Conservation (phyloP, 306 rosid species). For the Medicago ruthenica region DNA sequence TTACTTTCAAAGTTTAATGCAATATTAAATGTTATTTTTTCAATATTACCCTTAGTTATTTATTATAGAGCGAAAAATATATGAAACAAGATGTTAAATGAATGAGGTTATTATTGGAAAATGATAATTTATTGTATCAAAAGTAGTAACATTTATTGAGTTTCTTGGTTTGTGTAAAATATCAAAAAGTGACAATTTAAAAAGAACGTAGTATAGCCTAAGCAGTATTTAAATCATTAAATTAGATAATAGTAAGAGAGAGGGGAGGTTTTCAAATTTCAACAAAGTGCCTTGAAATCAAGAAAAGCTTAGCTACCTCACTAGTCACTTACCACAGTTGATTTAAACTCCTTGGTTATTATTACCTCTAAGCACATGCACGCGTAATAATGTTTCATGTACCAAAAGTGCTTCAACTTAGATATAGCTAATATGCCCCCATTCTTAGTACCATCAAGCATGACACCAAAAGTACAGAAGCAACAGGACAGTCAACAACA, state of each 20-base stretch:
- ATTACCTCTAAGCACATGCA: conserved; percentile 43
- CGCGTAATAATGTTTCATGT: conserved; percentile 43
- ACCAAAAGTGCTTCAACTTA: conserved; percentile 37
- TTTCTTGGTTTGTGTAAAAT: no score
- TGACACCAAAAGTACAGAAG: background rate
- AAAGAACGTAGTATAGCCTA: no score
- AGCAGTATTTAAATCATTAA: conserved; percentile 32
- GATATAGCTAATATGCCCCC: background rate
- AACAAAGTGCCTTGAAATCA: conserved; percentile 52
- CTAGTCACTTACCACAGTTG: conserved; percentile 44
- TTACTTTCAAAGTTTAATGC: no score
- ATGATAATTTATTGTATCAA: no score
- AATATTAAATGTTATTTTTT: no score
- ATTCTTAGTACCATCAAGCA: conserved; percentile 32
- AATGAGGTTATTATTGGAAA: no score
- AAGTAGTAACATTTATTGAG: no score
- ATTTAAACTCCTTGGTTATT: conserved; percentile 39
- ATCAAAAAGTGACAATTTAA: conserved; percentile 88
- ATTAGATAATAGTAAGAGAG: conserved; percentile 4
- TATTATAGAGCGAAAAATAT: no score
- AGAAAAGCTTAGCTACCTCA: conserved; percentile 45
- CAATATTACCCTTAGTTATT: no score
- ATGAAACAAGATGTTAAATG: no score
- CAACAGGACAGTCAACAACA: background rate
- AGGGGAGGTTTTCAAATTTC: conserved; percentile 38